Percentiles rank a stretch among this genome's conserved stretches.
phyloP scores from a whole-genome alignment of 1,284 basidiomycete genomes.

The Fistulinella cinereoalba region DNA sequence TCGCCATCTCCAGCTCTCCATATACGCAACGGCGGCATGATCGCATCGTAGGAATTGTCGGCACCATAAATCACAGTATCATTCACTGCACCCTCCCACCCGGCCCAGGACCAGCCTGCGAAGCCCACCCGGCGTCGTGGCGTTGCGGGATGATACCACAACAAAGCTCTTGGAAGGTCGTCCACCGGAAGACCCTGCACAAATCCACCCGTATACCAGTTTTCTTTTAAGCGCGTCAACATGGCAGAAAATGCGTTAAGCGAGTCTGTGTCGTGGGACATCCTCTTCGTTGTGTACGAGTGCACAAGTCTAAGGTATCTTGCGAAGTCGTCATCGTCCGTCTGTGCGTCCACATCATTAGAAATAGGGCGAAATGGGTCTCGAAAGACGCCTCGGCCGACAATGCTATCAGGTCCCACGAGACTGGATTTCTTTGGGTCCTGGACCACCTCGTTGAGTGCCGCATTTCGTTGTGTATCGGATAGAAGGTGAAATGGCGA shows the following conservation, averaged over 20 bases:
- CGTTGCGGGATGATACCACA: slow-evolving; percentile 7
- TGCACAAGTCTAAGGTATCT: slow-evolving; percentile 7
- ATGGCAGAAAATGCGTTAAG: slow-evolving; percentile 15
- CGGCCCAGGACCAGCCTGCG: slow-evolving; percentile 13
- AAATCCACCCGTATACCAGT: slow-evolving; percentile 11
- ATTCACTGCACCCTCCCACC: slow-evolving; percentile 9
- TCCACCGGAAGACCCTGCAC: slow-evolving; percentile 11
- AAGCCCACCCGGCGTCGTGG: slow-evolving; percentile 8
- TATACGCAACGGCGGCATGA: slow-evolving; percentile 9
- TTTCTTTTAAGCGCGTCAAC: slow-evolving; percentile 3
- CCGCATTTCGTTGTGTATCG: not conserved
- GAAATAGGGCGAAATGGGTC: slow-evolving; percentile 13
- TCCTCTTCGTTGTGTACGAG: slow-evolving; percentile 5
- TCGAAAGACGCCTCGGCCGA: slow-evolving; percentile 7
- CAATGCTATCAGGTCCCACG: not conserved
- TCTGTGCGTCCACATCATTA: not conserved
- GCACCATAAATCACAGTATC: not conserved
- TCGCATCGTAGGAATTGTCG: not conserved
- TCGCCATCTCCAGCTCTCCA: slow-evolving; percentile 6
- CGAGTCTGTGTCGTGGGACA: slow-evolving; percentile 12
- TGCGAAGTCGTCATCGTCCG: not conserved
- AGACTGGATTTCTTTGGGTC: not conserved
- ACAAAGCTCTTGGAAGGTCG: slow-evolving; percentile 8
- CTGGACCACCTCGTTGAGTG: not conserved
- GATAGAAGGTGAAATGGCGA: slow-evolving; percentile 13